Evolutionary conservation across 768 basidiomycete genomes (phyloP).

Genomic region (Kwoniella botswanensis): DNA sequence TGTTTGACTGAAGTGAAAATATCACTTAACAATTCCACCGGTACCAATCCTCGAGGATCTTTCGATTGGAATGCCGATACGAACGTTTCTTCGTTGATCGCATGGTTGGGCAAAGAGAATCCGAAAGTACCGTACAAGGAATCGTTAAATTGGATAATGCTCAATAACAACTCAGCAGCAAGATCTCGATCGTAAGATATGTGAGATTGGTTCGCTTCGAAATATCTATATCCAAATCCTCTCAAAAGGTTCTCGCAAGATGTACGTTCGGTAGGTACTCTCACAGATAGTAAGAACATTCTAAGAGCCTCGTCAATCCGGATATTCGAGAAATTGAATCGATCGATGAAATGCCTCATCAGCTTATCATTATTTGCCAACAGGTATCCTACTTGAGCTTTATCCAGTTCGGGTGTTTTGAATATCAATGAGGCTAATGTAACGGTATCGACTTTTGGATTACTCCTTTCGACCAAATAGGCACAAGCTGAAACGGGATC

Average conservation of each 20-base stretch:
- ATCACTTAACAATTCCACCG: slow-evolving; percentile 75
- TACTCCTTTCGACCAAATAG: slow-evolving; percentile 69
- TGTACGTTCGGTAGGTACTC: slow-evolving; percentile 64
- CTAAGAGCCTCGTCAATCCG: slow-evolving; percentile 88
- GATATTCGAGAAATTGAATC: slow-evolving; percentile 81
- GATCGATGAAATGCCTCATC: slow-evolving; percentile 81
- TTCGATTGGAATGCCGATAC: slow-evolving; percentile 78
- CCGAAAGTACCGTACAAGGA: slow-evolving; percentile 66
- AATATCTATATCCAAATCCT: slow-evolving; percentile 86
- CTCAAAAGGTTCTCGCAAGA: slow-evolving; percentile 75
- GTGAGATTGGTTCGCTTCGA: slow-evolving; percentile 78
- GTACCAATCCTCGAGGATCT: slow-evolving; percentile 72
- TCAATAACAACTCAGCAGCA: slow-evolving; percentile 41
- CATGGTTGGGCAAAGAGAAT: slow-evolving; percentile 50
- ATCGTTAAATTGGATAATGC: slow-evolving; percentile 76
- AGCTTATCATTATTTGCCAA: slow-evolving; percentile 73
- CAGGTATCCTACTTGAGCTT: slow-evolving; percentile 80
- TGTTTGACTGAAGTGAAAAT: slow-evolving; percentile 77
- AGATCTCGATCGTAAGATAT: slow-evolving; percentile 69
- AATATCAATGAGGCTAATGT: slow-evolving; percentile 75
- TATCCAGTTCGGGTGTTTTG: slow-evolving; percentile 81
- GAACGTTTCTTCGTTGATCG: slow-evolving; percentile 76
- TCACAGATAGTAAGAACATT: slow-evolving; percentile 81
- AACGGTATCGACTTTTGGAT: slow-evolving; percentile 68
- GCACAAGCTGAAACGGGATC: slow-evolving; percentile 80